Evolutionary conservation across 306 rosid species (phyloP), one percentile per base, ranked within the genome.

Genomic region (Prinsepia uniflora): DNA sequence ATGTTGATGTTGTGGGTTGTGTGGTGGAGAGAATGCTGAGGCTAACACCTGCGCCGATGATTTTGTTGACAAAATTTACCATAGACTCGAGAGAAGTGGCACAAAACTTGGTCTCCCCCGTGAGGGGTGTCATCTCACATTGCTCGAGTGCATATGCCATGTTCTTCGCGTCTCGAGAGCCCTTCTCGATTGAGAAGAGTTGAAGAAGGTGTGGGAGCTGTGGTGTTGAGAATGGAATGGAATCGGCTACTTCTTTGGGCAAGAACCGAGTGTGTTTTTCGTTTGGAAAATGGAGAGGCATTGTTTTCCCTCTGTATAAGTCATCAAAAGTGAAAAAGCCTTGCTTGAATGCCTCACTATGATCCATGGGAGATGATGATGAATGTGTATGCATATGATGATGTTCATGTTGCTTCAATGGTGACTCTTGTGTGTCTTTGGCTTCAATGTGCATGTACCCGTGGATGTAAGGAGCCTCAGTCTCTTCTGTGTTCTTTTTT

Each of bases 1-100:
- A 19, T 20, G 71, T 73, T 9, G 83, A 64, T 10, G 71, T 46
- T 55, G 82, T 61, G 24, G 92, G 84, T 47, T 75, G 61, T 43
- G 43, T 81, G 11, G 81, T 81, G 13, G 86, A 83, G 60, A 83
- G 78, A 18, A 85, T 63, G 5, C 73, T 43, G 12, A 15, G 43
- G 57, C 68, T 73, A 14, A 49, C 14, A 36, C 61, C 41, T 24
- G 83, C 68, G 8, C 84, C 81, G 11, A 86, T 17, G 74, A 84
- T 67, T 50, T 34, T 63, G 54, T 19, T 58, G 15, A 82, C 82
- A 5, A 84, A 77, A 15, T 73, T 74, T 0, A 66, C 72, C 83
- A 86, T 79, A 65, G 91, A 84, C 77, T 84, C 91, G 42, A 84
- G 42, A n/a, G 89, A 88, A 22, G 74, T 86, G 3, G 71, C 91